phyloP scores from a whole-genome alignment of 805 yeast species.

The Saccharomycopsis guyanensis region DNA sequence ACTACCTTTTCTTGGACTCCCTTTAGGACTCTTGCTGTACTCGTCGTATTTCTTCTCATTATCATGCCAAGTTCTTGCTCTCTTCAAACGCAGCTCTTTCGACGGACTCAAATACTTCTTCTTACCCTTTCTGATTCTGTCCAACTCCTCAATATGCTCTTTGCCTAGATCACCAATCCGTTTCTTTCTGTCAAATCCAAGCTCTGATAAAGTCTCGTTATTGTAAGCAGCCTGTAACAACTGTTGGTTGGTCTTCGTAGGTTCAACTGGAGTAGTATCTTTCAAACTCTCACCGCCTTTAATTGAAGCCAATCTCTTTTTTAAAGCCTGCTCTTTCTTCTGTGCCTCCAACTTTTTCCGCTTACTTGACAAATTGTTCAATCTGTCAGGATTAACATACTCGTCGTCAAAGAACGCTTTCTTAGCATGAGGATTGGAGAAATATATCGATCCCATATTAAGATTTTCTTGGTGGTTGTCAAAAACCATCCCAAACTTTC shows the following conservation, averaged over 20 bases:
- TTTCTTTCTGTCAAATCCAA: slow-evolving; percentile 29
- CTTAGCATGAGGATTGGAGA: slow-evolving; percentile 36
- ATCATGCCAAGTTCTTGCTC: slow-evolving; percentile 24
- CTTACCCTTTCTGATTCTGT: slow-evolving; percentile 28
- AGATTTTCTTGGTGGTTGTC: slow-evolving; percentile 24
- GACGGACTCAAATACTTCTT: slow-evolving; percentile 30
- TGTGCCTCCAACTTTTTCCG: slow-evolving; percentile 33
- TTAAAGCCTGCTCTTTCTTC: slow-evolving; percentile 29
- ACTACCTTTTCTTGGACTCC: too few species aligned
- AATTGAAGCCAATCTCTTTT: slow-evolving; percentile 28
- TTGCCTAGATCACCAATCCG: slow-evolving; percentile 12
- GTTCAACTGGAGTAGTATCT: slow-evolving; percentile 21
- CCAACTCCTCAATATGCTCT: slow-evolving; percentile 23
- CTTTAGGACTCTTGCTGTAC: slow-evolving; percentile 23
- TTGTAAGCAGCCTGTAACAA: slow-evolving; percentile 33
- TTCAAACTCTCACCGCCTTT: slow-evolving; percentile 24
- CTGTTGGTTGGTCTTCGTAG: slow-evolving; percentile 25
- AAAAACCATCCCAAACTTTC: slow-evolving; percentile 13
- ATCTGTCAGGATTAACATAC: slow-evolving; percentile 40
- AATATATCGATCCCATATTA: slow-evolving; percentile 27
- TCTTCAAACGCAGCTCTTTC: slow-evolving; percentile 26
- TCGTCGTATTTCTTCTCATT: slow-evolving; percentile 25
- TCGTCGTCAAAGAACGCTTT: slow-evolving; percentile 45
- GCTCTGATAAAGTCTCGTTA: slow-evolving; percentile 30
- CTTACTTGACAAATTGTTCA: slow-evolving; percentile 33